Evolutionary conservation across 306 rosid species (phyloP).

Genomic region (Clitoria ternatea): DNA sequence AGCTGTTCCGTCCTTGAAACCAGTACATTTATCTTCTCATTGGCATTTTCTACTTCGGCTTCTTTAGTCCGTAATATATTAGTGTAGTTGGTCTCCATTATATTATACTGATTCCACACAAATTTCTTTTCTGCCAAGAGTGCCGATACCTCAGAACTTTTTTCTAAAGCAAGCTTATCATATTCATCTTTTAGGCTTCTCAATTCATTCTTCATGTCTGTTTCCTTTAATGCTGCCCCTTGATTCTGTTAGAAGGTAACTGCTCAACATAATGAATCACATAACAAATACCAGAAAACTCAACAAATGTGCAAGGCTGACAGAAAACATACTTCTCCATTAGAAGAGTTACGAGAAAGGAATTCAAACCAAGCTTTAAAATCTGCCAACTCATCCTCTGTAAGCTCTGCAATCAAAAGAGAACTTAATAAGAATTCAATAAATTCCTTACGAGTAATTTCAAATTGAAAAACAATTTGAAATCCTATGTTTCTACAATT

Average conservation of each 20-base stretch:
- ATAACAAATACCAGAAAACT: conserved; percentile 25
- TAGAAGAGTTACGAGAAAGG: conserved; percentile 26
- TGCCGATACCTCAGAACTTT: conserved; percentile 51
- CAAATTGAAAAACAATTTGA: neutral
- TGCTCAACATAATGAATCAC: conserved; percentile 19
- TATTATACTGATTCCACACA: conserved; percentile 73
- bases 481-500: neutral
- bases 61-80: conserved; percentile 47
- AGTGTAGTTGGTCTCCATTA: conserved; percentile 53
- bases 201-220: conserved; percentile 34
- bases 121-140: conserved; percentile 75
- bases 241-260: conserved; percentile 39
- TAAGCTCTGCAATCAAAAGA: conserved; percentile 39
- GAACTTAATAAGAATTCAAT: conserved; percentile 2
- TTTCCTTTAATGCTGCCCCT: conserved; percentile 13
- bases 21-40: conserved; percentile 47
- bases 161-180: conserved; percentile 57
- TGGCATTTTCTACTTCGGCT: conserved; percentile 51
- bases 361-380: conserved; percentile 47
- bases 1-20: conserved; percentile 57
- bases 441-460: neutral
- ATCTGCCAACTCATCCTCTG: conserved; percentile 60
- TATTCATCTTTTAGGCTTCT: conserved; percentile 44
- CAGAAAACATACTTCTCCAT: conserved; percentile 48
- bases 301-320: conserved; percentile 7